These are phyloP conservation scores for Pezicula neosporulosa DNA, from an alignment of 2,329 filamentous ascomycete species.

Conservation along the genomic window DNA sequence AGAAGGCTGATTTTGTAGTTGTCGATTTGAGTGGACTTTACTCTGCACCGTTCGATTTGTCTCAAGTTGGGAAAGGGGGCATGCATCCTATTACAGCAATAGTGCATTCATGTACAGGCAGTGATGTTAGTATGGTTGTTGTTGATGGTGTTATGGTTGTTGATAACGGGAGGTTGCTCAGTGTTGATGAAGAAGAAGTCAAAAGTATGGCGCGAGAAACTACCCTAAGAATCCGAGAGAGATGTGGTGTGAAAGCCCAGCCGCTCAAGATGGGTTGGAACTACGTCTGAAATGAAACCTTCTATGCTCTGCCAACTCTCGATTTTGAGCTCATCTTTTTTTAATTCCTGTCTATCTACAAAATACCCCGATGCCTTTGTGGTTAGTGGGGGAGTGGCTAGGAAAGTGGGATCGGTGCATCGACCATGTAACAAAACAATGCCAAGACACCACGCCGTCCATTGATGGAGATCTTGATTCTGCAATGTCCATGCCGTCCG, in stretches of 20 bases:
- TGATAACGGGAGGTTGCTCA: conserved; percentile 1
- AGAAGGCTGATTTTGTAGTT: conserved; percentile 54
- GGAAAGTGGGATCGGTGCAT: too few species aligned
- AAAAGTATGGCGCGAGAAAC: not conserved
- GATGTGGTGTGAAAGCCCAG: not conserved
- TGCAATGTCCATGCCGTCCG: too few species aligned
- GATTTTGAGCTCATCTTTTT: too few species aligned
- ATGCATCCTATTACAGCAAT: conserved; percentile 6
- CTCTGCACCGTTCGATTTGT: conserved; percentile 2
- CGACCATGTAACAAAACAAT: too few species aligned
- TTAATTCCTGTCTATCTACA: too few species aligned
- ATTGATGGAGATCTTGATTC: too few species aligned
- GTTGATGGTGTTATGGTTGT: conserved; percentile 8
- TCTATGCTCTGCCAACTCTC: too few species aligned
- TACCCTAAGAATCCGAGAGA: not conserved
- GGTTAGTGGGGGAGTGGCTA: too few species aligned
- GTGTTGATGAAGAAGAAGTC: conserved; percentile 5
- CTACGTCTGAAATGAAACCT: not conserved
- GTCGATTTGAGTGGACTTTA: conserved; percentile 36
- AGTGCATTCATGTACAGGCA: conserved; percentile 4
- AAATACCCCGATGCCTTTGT: too few species aligned
- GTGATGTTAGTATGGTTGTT: conserved; percentile 6
- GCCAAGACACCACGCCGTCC: too few species aligned
- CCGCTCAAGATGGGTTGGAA: not conserved
- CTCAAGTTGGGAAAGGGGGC: not conserved